Percentiles rank a stretch among this genome's conserved stretches.
Conservation (phyloP, 495 filamentous ascomycete species). For the Aspergillus sclerotioniger region DNA sequence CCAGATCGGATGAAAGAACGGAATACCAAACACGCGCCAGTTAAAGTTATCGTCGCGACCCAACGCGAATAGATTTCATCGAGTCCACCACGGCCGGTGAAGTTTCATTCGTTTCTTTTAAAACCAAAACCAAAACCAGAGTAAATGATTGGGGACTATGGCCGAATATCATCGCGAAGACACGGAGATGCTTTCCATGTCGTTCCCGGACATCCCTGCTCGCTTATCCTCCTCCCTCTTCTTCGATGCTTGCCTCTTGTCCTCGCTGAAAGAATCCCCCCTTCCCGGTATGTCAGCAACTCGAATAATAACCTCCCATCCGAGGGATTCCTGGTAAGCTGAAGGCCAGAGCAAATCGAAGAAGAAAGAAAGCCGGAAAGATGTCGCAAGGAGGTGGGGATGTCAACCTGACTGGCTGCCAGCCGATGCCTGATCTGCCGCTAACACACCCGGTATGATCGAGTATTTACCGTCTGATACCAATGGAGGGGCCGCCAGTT, state of each 20-base stretch:
- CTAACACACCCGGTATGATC: constrained; percentile 11
- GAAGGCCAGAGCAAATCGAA: neutral
- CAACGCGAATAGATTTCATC: constrained; percentile 1
- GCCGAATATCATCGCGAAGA: constrained; percentile 7
- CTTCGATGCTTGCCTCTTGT: neutral
- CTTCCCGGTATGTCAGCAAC: neutral
- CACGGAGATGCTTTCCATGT: constrained; percentile 5
- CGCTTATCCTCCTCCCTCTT: no score
- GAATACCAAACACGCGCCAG: constrained; percentile 5
- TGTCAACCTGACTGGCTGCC: constrained; percentile 13
- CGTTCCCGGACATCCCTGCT: no score
- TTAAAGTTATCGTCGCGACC: constrained; percentile 16
- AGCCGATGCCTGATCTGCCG: constrained; percentile 22
- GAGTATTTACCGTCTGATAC: neutral
- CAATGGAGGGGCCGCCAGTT: neutral
- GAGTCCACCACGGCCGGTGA: neutral
- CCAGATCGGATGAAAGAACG: neutral
- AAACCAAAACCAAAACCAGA: neutral
- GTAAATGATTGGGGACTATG: no score
- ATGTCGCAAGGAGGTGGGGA: constrained; percentile 12
- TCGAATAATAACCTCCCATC: neutral
- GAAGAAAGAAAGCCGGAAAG: constrained; percentile 9
- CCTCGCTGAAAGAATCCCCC: no score
- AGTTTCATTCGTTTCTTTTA: neutral
- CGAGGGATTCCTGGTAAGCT: no score